phyloP scores from a whole-genome alignment of 2,329 filamentous ascomycete species.

The Nemania abortiva region DNA sequence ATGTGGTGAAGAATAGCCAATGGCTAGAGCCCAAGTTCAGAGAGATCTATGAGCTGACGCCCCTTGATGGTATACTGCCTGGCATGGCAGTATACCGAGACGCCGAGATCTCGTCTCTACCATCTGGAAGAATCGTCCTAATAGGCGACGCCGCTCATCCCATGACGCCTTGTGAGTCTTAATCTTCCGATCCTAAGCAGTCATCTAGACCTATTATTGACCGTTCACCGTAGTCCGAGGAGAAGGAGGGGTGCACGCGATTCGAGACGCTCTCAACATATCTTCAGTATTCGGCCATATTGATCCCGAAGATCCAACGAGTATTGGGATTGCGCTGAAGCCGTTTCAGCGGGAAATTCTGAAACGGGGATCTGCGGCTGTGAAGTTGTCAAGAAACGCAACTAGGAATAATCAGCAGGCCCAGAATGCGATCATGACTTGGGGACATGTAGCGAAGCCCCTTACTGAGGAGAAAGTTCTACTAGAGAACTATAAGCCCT shows the following conservation, averaged over 20 bases:
- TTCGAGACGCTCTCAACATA: conserved; percentile 22
- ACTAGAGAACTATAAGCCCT: conserved; percentile 15
- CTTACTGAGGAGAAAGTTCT: not conserved
- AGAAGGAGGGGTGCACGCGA: conserved; percentile 20
- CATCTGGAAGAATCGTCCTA: not conserved
- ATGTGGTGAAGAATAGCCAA: conserved; percentile 31
- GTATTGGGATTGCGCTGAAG: not conserved
- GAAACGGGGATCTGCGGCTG: conserved; percentile 10
- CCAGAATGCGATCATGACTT: conserved; percentile 1
- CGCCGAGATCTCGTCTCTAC: conserved; percentile 7
- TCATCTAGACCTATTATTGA: not conserved
- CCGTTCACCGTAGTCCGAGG: conserved; percentile 10
- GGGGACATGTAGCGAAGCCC: conserved; percentile 11
- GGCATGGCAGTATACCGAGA: conserved; percentile 20
- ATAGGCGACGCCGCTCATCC: conserved; percentile 23
- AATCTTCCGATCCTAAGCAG: not conserved
- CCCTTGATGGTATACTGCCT: not conserved
- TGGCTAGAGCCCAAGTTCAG: conserved; percentile 40
- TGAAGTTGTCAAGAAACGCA: conserved; percentile 22
- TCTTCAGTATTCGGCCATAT: conserved; percentile 1
- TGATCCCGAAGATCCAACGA: not conserved
- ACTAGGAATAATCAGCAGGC: not conserved
- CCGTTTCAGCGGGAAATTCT: conserved; percentile 14
- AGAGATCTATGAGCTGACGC: conserved; percentile 29
- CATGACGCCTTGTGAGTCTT: conserved; percentile 28